Evolutionary conservation across 2,329 filamentous ascomycete genomes (phyloP).

Genomic region (Ceratocystis papillata): DNA sequence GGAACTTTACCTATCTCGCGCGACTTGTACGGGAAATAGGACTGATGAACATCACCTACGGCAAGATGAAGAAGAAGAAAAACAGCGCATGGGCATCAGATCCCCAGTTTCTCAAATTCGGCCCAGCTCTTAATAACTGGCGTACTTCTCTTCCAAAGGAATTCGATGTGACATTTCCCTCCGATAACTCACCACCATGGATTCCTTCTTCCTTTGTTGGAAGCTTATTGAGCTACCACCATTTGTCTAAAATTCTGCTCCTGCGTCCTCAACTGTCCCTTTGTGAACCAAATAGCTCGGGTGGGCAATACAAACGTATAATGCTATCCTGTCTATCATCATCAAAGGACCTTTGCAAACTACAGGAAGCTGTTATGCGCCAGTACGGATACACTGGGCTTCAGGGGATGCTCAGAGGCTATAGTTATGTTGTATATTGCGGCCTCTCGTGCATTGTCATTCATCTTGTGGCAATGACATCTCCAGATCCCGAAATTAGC

Average conservation of each 20-base stretch:
- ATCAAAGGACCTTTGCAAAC: slow-evolving; percentile 70
- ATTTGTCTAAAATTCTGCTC: slow-evolving; percentile 74
- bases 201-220: slow-evolving; percentile 78
- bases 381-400: slow-evolving; percentile 69
- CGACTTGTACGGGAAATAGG: slow-evolving; percentile 68
- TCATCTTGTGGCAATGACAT: slow-evolving; percentile 85
- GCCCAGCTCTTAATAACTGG: slow-evolving; percentile 67
- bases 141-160: slow-evolving; percentile 65
- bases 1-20: slow-evolving; percentile 74
- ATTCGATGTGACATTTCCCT: slow-evolving; percentile 64
- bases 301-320: slow-evolving; percentile 74
- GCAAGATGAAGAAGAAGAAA: slow-evolving; percentile 57
- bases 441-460: slow-evolving; percentile 86
- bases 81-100: slow-evolving; percentile 67
- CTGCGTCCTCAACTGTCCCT: slow-evolving; percentile 76
- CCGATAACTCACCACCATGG: slow-evolving; percentile 71
- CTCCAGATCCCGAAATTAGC: slow-evolving; percentile 80
- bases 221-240: slow-evolving; percentile 81
- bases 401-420: slow-evolving; percentile 83
- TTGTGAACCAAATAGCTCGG: slow-evolving; percentile 57
- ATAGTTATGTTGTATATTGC: slow-evolving; percentile 91
- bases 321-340: slow-evolving; percentile 78
- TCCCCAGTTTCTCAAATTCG: slow-evolving; percentile 69
- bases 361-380: slow-evolving; percentile 73
- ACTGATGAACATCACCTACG: slow-evolving; percentile 63